Base-by-base conservation (phyloP, 805 yeast species). In the Metschnikowia proteae region DNA sequence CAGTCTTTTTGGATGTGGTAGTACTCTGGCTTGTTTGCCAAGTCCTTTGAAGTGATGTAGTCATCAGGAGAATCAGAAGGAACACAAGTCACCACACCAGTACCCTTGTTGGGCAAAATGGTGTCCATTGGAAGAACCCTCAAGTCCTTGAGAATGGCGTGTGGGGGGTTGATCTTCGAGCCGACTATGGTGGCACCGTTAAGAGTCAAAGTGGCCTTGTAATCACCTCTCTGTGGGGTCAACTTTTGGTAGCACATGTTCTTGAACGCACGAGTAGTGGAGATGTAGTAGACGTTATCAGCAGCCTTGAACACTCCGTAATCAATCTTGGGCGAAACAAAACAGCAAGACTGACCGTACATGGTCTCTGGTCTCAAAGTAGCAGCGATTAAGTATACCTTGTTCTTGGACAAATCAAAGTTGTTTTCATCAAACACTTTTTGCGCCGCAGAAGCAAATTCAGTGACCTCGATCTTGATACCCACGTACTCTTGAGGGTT, bases 51-150 rank as follows among this genome's bases (percentile, higher is more conserved):
- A 51, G 97, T 94, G 70, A 92, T 83, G 65, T 62, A 94, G 75
- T 94, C 99, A 74, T 94, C 99, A 52, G 99, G 98, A 49, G 98
- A 91, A 70, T 91, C 97, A n/a, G 96, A 85, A 54, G 98, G 99
- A 54, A 91, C 98, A 76, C 97, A 94, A 5, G 98, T 92, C 50
- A 94, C 99, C 40, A 94, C 97, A 76, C 98, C 99, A 40, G 98
- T 94, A 80, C 99, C 99, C 76, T 94, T 94, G 48, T 83, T 78
- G 36, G 96, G 95, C 67, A 92, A 77, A 48, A 94, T 92, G 34
- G 97, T 89, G 70, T 92, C 98, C 99, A 94, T 94, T 59, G 99
- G 99, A 57, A 94, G 79, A 49, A 94, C 86, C 61, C 94, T 79
- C 56, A 94, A 74, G 58, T 84, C 81, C 46, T 80, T 73, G 66